Evolutionary conservation across 805 yeast genomes (phyloP), one percentile per base, ranked within the genome.

Genomic region (Pichia nanzhaoensis): DNA sequence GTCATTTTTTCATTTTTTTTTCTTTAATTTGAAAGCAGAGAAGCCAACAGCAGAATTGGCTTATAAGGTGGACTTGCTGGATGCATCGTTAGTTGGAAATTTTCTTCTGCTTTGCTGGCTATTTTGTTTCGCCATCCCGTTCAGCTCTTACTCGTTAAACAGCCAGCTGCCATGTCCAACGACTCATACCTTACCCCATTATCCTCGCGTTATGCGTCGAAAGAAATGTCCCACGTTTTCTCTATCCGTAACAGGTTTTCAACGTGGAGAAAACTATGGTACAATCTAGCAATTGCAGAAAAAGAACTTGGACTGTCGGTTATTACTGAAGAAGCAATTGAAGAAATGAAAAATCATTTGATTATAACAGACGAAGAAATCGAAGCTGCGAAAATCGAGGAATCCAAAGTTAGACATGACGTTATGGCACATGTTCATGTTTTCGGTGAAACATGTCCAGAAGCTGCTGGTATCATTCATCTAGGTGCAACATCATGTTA

Each of bases 391-490:
- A 71, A 90, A 47, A 79, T 77, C 55, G 97, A 93, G 70, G 99
- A 93, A 69, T 96, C 98, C 43, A 89, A 84, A 65, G 98, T 93
- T 47, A 85, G 99, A 73, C 99, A 93, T 67, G 99, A 93, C 64
- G 99, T 93, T 57, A 93, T 93, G 99, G 96, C 98, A 46, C 99
- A 93, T 58, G 99, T 93, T 46, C 99, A 93, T 63, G 86, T 84
- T 47, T 93, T 85, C 64, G 99, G 99, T 55, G 75, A 82, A 57
- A 80, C 86, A 14, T 86, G 95, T 58, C 99, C 99, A 17, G 84
- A 83, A 6, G 99, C 99, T 31, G 91, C 98, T 32, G 98, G 98
- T 55, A 91, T 93, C 66, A 93, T 93, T 60, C 99, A 93, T 66
- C 73, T 93, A 60, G 99, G 99, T 62, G 99, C 99, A 39, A 93